Evolutionary conservation across 2,329 filamentous ascomycete species (phyloP), one percentile per base, ranked within the genome.

Genomic region (Colletotrichum tropicale): DNA sequence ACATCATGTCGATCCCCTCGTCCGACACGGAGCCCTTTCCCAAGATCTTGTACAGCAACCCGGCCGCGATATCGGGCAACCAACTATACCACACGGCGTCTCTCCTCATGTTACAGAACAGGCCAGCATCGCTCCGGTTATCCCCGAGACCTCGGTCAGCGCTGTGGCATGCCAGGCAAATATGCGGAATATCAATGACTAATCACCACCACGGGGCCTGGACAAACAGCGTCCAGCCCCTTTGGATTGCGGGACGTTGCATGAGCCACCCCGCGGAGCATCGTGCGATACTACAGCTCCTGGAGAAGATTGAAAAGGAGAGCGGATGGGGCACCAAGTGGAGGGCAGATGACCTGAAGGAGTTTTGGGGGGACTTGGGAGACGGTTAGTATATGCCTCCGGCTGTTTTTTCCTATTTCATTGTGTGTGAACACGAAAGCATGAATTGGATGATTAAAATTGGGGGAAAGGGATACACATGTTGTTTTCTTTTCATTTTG

Each of bases 11-110:
- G 2, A 83, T 86, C 18, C 71, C 71, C n/a, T 75, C 74, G 0
- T 76, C 74, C 30, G 82, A 85, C 38, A 83, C 82, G 2, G 80
- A 82, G 10, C 87, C 87, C 2, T 91, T 90, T 74, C 89, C 89
- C 2, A 84, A 88, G 43, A 86, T 91, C 2, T 82, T 91, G 2
- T 92, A 89, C 78, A 80, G 86, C 5, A 87, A 89, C 72, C 89
- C 87, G 84, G 88, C 89, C 2, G 89, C 88, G 5, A 91, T 91
- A 38, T 91, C 89, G 0, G 87, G 87, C 1, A 91, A 89, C 72
- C 90, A 91, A 76, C 82, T 92, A 1, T 90, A 91, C 68, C 90
- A 92, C 78, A 90, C 90, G 0, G 86, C 89, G 15, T 89, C 87
- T 74, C 87, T 91, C 18, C 79, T 91, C 13, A 83, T 92, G 28